These are phyloP conservation scores for Oldenlandia corymbosa DNA, from an alignment of 257 asterid species.

Conservation along the genomic window DNA sequence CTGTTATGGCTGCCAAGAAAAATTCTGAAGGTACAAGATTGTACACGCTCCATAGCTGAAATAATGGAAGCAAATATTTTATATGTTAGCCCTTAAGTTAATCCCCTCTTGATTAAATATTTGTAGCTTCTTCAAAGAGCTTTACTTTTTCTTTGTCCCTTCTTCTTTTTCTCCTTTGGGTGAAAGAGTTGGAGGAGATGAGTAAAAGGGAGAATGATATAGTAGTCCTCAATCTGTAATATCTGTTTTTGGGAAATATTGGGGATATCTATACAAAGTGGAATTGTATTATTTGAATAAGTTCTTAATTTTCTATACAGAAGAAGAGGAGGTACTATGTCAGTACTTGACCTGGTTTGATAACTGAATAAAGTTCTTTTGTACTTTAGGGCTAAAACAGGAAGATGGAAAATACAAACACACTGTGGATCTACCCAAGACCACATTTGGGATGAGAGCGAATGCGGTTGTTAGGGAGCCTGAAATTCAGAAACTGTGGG, in stretches of 20 bases:
- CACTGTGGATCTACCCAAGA: slow-evolving; percentile 84
- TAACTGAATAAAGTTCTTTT: neutral
- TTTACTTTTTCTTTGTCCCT: neutral
- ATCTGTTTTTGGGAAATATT: neutral
- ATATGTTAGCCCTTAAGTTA: slow-evolving; percentile 12
- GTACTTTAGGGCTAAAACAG: slow-evolving; percentile 52
- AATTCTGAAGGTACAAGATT: slow-evolving; percentile 58
- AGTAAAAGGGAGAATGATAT: neutral
- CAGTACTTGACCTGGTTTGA: neutral
- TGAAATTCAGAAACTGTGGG: slow-evolving; percentile 92
- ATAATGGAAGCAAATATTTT: neutral
- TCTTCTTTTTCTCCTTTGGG: neutral
- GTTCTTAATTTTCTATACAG: too few relatives aligned
- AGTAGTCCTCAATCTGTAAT: neutral
- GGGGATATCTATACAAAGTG: neutral
- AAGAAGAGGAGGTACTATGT: neutral
- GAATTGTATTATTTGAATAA: too few relatives aligned
- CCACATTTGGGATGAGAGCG: slow-evolving; percentile 86
- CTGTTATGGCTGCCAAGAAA: slow-evolving; percentile 74
- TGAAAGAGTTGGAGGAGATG: neutral
- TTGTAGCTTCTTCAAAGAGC: neutral
- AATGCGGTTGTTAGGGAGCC: slow-evolving; percentile 90
- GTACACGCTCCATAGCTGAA: neutral
- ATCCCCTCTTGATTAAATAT: neutral
- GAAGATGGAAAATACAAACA: slow-evolving; percentile 90